Percentiles rank a stretch among this genome's conserved stretches.
Conservation (phyloP, 331 rosid genomes). For the Stylosanthes scabra region DNA sequence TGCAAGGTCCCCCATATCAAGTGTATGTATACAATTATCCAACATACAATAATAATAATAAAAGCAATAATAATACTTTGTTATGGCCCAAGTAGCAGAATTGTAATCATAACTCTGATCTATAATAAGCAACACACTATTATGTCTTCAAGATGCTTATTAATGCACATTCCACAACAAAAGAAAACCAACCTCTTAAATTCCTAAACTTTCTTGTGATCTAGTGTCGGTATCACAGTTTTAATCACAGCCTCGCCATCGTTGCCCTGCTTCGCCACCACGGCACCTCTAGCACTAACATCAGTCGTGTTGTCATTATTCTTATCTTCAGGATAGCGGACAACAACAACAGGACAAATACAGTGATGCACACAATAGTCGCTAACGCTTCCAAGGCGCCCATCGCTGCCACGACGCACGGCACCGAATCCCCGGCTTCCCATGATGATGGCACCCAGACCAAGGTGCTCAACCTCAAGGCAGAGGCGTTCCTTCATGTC, state of each 20-base stretch:
- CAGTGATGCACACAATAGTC: conserved; percentile 97
- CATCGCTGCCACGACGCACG: conserved; percentile 75
- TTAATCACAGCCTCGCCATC: conserved; percentile 53
- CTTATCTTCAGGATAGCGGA: conserved; percentile 85
- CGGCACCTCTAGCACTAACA: conserved; percentile 23
- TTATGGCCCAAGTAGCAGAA: background rate
- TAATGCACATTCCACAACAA: no score
- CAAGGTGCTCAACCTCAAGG: conserved; percentile 86
- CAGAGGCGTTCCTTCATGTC: conserved; percentile 96
- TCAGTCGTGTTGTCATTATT: conserved; percentile 33
- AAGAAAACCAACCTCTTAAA: background rate
- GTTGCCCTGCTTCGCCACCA: conserved; percentile 41
- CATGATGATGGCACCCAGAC: conserved; percentile 94
- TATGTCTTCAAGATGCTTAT: no score
- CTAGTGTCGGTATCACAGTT: conserved; percentile 34
- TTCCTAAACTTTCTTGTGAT: conserved; percentile 69
- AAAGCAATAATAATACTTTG: no score
- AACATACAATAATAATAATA: conserved; percentile 9
- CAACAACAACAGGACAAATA: conserved; percentile 93
- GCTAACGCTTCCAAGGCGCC: conserved; percentile 89
- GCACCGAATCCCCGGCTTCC: conserved; percentile 98
- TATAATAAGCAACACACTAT: background rate
- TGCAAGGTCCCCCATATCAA: background rate
- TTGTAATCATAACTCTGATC: background rate
- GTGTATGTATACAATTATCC: background rate